Base-by-base conservation (phyloP, 106 monocot species). In the Ottelia alismoides region DNA sequence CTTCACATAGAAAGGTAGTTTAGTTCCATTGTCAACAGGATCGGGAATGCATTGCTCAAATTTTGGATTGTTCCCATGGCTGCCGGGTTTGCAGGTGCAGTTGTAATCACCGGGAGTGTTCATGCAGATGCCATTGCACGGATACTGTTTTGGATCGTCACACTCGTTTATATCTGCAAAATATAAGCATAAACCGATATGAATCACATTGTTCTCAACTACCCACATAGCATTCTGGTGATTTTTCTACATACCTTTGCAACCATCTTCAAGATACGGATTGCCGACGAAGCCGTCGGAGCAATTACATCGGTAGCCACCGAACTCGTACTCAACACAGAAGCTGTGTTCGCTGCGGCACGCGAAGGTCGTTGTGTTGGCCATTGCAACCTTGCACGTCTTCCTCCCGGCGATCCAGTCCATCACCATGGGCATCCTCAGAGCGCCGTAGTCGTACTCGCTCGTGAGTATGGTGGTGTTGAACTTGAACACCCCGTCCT, bases 61-160 rank as follows among this genome's bases (percentile, higher is more conserved):
- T 76, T 62, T 3, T 76, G 68, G 24, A 7, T 18, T 4, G n/a
- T 25, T 65, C 0, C 75, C 76, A 1, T 19, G 64, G 0, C 72
- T 61, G 23, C 81, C 75, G 12, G 68, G 27, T 65, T n/a, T n/a
- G n/a, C n/a, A n/a, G n/a, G n/a, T n/a, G n/a, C n/a, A n/a, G n/a
- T n/a, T n/a, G n/a, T n/a, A 81, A 23, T 60, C 49, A 2, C 81
- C 81, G 0, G 45, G 65, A 2, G 32, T 65, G 49, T 81, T 81
- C 0, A 27, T 19, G 51, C 82, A 77, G 18, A 63, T 67, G 1
- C 48, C 16, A 2, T 48, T 23, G 30, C 70, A 77, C 1, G 70
- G 65, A 43, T n/a, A n/a, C n/a, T n/a, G n/a, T n/a, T n/a, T n/a
- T n/a, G n/a, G n/a, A n/a, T n/a, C n/a, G n/a, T n/a, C n/a, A n/a